These are phyloP conservation scores for Moesziomyces antarcticus DNA, from an alignment of 1,284 basidiomycete species.

Conservation along the genomic window DNA sequence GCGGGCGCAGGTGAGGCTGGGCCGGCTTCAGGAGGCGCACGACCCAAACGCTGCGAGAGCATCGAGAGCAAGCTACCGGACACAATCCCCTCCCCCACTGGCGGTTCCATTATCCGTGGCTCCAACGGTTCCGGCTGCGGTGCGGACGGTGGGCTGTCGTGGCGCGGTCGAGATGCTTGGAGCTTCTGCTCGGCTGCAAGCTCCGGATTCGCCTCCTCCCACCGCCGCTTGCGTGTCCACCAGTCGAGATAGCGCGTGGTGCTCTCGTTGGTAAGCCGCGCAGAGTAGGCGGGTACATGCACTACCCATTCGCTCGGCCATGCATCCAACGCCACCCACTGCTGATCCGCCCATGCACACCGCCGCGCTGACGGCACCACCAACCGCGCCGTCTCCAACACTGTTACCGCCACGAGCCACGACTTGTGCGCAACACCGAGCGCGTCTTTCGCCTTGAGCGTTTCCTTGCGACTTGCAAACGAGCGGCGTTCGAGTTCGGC, in stretches of 20 bases:
- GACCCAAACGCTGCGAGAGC: slow-evolving; percentile 16
- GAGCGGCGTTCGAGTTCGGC: not conserved
- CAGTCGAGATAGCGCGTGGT: slow-evolving; percentile 41
- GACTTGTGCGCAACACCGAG: not conserved
- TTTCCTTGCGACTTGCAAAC: not conserved
- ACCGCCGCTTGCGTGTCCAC: slow-evolving; percentile 31
- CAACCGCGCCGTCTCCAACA: not conserved
- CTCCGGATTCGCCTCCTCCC: slow-evolving; percentile 33
- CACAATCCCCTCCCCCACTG: slow-evolving; percentile 10
- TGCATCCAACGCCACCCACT: not conserved
- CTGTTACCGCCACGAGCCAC: not conserved
- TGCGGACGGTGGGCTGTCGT: no score
- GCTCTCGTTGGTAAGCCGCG: slow-evolving; percentile 34
- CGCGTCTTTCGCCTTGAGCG: not conserved
- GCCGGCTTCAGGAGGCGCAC: not conserved
- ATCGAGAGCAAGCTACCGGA: slow-evolving; percentile 15
- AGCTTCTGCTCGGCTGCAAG: slow-evolving; percentile 3
- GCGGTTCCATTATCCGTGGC: not conserved
- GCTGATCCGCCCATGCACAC: not conserved
- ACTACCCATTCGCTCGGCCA: slow-evolving; percentile 22
- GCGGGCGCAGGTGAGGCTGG: not conserved
- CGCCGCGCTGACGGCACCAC: not conserved
- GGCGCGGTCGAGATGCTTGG: not conserved
- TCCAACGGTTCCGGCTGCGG: not conserved
- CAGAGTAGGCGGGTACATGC: slow-evolving; percentile 22